Base-by-base conservation (phyloP, 495 filamentous ascomycete species). In the Oleoguttula mirabilis region DNA sequence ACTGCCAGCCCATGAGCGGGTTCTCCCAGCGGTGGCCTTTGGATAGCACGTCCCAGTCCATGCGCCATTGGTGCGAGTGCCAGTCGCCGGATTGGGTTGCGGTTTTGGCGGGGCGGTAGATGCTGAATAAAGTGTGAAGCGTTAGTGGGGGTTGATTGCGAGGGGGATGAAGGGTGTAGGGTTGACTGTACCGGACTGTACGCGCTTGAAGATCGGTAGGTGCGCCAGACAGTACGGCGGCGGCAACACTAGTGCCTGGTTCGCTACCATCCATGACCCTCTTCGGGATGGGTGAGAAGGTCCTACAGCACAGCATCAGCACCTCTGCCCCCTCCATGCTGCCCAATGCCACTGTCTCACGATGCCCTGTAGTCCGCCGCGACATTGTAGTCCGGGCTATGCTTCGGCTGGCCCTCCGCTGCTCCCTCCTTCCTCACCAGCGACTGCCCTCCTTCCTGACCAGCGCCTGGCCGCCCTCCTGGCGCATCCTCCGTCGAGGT, bases 21-120 rank as follows among this genome's bases (percentile, higher is more conserved):
- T 99, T 99, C 71, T 99, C 90, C 90, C 90, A 96, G 55, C 90
- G 77, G 61, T 96, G 82, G 37, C 80, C 80, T 65, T 83, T 92
- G 49, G 69, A 67, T 22, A 94, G 65, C 32, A 88, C 72, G 64
- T 99, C 90, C 90, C 90, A 99, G 60, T 99, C 90, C 87, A 99
- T 94, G 30, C 82, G 82, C 90, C 90, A 99, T 50, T 84, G 75
- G 52, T 82, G 76, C 40, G 70, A 63, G 50, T 83, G 78, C 77
- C 80, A 86, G 46, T 72, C 74, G 55, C 88, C 88, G 21, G 88
- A 95, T 60, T 99, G 90, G 8, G 88, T 93, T 30, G 90, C 87
- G 21, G 92, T 72, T 62, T 99, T 99, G 39, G 84, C 59, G 14
- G 84, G 84, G 51, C 79, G 75, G 68, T 79, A 95, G 63, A 98